Conservation (phyloP, 2,329 filamentous ascomycete genomes). For the Penicillium hesseltinei region DNA sequence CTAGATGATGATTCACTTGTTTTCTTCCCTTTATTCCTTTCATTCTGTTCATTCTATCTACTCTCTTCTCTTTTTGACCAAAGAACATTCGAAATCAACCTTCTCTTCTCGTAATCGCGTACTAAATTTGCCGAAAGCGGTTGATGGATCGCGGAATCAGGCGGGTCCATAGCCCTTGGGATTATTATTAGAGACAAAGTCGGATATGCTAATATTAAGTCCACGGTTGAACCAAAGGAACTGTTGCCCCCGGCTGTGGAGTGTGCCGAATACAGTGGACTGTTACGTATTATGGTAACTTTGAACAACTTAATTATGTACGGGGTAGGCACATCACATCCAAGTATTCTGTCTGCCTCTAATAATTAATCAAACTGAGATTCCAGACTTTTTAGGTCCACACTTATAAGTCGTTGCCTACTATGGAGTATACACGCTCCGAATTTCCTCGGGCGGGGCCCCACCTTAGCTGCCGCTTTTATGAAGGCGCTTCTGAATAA, state of each 20-base stretch:
- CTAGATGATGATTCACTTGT: neutral
- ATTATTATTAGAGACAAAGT: conserved; percentile 1
- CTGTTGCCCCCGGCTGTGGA: conserved; percentile 17
- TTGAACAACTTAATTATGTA: neutral
- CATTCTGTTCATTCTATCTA: neutral
- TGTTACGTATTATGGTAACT: neutral
- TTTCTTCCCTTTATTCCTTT: neutral
- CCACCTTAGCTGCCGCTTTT: conserved; percentile 1
- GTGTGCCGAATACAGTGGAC: neutral
- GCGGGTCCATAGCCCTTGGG: conserved; percentile 12
- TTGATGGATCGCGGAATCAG: conserved; percentile 17
- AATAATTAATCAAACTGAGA: neutral
- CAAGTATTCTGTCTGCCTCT: neutral
- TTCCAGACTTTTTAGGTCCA: neutral
- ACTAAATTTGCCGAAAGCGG: conserved; percentile 16
- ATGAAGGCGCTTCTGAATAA: neutral
- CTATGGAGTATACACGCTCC: neutral
- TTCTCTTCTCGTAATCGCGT: conserved; percentile 2
- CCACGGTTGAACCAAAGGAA: conserved; percentile 8
- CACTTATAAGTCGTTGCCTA: neutral
- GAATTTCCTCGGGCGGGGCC: neutral
- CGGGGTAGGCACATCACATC: neutral
- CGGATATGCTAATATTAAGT: neutral
- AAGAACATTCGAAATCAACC: neutral
- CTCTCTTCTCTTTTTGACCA: neutral